Evolutionary conservation across 169 alveolate genomes (phyloP).

Genomic region (Plasmodium yoelii): DNA sequence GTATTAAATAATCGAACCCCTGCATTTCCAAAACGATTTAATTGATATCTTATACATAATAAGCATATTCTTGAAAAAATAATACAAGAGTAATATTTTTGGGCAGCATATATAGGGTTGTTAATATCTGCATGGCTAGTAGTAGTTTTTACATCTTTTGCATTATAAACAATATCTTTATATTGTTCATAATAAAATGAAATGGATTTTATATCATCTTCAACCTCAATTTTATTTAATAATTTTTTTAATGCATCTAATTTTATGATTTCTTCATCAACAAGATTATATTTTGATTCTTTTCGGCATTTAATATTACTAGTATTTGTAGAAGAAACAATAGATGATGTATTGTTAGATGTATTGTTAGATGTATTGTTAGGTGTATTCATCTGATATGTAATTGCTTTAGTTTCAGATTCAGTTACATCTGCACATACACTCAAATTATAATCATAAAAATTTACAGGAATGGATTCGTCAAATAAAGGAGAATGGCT

Average conservation of each 20-base stretch:
- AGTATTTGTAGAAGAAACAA: background rate
- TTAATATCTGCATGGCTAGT: background rate
- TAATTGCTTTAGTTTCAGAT: no score
- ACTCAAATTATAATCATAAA: slow-evolving; percentile 5
- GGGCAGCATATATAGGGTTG: background rate
- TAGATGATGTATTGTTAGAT: background rate
- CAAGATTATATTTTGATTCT: background rate
- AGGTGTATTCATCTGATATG: background rate
- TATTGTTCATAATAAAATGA: slow-evolving; percentile 38
- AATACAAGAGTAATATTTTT: slow-evolving; percentile 38
- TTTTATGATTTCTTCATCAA: background rate
- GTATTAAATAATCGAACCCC: slow-evolving; percentile 48
- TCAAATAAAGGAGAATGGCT: slow-evolving; percentile 58
- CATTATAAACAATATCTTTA: slow-evolving; percentile 19
- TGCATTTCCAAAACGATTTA: slow-evolving; percentile 67
- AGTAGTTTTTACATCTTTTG: background rate
- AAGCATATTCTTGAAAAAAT: slow-evolving; percentile 60
- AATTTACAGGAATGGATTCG: slow-evolving; percentile 15
- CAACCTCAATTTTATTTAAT: slow-evolving; percentile 24
- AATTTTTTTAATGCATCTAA: slow-evolving; percentile 21
- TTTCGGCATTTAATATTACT: background rate
- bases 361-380: background rate
- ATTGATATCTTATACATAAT: slow-evolving; percentile 56
- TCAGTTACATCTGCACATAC: no score
- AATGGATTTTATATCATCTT: slow-evolving; percentile 47